phyloP scores from a whole-genome alignment of 768 basidiomycete species.

The Rhizopogon vinicolor region DNA sequence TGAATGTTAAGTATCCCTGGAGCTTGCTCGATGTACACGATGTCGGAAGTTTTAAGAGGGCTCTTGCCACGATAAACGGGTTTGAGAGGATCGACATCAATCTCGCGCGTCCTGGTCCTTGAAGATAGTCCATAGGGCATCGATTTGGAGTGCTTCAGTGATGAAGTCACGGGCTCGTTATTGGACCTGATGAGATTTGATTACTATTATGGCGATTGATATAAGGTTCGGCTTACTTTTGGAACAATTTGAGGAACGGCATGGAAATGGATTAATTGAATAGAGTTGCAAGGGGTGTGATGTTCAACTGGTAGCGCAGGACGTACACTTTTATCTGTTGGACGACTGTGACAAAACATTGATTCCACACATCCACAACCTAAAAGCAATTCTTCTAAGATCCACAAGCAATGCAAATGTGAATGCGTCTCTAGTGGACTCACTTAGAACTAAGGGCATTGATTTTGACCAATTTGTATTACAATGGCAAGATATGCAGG shows the following conservation, averaged over 20 bases:
- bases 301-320: background rate
- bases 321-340: background rate
- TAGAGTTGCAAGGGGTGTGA: background rate
- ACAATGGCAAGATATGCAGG: background rate
- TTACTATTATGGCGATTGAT: background rate
- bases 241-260: slow-evolving; percentile 4
- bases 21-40: slow-evolving; percentile 4
- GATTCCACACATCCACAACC: background rate
- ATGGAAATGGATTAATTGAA: background rate
- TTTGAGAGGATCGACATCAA: background rate
- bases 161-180: background rate
- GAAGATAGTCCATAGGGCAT: slow-evolving; percentile 7
- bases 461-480: too few relatives aligned
- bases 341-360: background rate
- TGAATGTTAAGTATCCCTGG: slow-evolving; percentile 1
- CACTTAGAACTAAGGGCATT: background rate
- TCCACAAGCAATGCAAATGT: background rate
- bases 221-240: slow-evolving; percentile 3
- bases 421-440: background rate
- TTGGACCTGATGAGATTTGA: background rate
- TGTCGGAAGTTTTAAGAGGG: slow-evolving; percentile 6
- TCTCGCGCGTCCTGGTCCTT: background rate
- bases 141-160: slow-evolving; percentile 10
- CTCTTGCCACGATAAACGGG: slow-evolving; percentile 9
- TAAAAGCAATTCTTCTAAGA: background rate